Conservation (phyloP, 2,329 filamentous ascomycete species). For the Mycosphaerelloides madeirae region DNA sequence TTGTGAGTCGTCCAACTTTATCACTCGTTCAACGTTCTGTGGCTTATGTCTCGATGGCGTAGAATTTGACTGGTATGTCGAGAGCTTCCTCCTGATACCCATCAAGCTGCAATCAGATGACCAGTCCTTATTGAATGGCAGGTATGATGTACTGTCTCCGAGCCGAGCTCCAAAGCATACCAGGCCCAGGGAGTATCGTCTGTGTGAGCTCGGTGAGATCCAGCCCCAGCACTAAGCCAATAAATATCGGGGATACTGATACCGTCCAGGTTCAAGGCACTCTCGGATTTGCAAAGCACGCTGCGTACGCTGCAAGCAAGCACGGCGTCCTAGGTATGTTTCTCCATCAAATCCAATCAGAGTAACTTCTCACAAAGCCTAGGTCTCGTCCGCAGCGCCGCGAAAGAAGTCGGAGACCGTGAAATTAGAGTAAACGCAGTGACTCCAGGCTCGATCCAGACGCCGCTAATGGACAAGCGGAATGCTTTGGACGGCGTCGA, state of each 20-base stretch:
- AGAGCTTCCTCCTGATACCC: too few relatives aligned
- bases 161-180: slow-evolving; percentile 45
- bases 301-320: slow-evolving; percentile 28
- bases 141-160: slow-evolving; percentile 49
- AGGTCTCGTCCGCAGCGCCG: slow-evolving; percentile 23
- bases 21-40: too few relatives aligned
- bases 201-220: slow-evolving; percentile 22
- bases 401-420: slow-evolving; percentile 27
- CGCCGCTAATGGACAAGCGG: slow-evolving; percentile 27
- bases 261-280: slow-evolving; percentile 40
- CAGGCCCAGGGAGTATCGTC: slow-evolving; percentile 53
- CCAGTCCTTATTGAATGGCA: slow-evolving; percentile 1
- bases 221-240: too few relatives aligned
- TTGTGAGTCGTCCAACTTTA: slow-evolving; percentile 10
- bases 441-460: slow-evolving; percentile 27
- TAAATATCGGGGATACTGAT: too few relatives aligned
- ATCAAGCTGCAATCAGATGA: too few relatives aligned
- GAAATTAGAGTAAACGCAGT: slow-evolving; percentile 28
- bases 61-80: slow-evolving; percentile 27
- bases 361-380: background rate
- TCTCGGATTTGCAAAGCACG: slow-evolving; percentile 26
- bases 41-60: too few relatives aligned
- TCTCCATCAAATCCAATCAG: background rate
- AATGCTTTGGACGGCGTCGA: slow-evolving; percentile 28
- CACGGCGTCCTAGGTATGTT: slow-evolving; percentile 22